These are phyloP conservation scores for Auriscalpium microsporum DNA, from an alignment of 768 basidiomycete genomes.

Conservation along the genomic window DNA sequence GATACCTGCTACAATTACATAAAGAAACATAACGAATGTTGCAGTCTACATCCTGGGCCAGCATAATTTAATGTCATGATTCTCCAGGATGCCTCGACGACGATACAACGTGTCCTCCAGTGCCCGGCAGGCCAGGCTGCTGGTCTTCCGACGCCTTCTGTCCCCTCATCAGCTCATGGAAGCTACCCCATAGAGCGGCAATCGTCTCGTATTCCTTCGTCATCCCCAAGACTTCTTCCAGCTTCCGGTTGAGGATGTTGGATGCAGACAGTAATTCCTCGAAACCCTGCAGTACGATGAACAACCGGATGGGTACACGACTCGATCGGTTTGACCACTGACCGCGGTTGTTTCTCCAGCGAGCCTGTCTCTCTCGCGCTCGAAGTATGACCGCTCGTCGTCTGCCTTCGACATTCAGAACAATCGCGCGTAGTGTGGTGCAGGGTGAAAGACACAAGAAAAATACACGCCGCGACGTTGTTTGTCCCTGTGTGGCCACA, in stretches of 20 bases:
- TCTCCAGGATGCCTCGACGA: conserved; percentile 20
- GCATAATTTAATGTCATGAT: conserved; percentile 11
- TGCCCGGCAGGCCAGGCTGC: conserved; percentile 49
- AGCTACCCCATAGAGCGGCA: conserved; percentile 75
- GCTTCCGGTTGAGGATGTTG: conserved; percentile 81
- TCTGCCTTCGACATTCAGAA: conserved; percentile 14
- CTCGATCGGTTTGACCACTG: conserved; percentile 13
- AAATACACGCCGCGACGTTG: no score
- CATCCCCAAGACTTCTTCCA: conserved; percentile 89
- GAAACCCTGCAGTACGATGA: conserved; percentile 51
- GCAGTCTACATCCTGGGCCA: conserved; percentile 8
- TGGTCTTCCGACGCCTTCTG: conserved; percentile 21
- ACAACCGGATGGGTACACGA: background rate
- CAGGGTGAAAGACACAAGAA: no score
- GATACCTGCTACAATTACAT: conserved; percentile 20
- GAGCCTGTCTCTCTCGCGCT: conserved; percentile 69
- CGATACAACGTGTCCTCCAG: conserved; percentile 56
- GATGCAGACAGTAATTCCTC: conserved; percentile 80
- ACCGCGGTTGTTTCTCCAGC: conserved; percentile 69
- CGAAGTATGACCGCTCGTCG: conserved; percentile 53
- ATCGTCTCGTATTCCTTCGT: conserved; percentile 89
- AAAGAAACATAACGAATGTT: background rate
- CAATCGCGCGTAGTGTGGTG: no score
- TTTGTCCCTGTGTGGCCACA: no score
- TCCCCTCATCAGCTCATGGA: conserved; percentile 65